Evolutionary conservation across 768 basidiomycete species (phyloP).

Genomic region (Suillus clintonianus): DNA sequence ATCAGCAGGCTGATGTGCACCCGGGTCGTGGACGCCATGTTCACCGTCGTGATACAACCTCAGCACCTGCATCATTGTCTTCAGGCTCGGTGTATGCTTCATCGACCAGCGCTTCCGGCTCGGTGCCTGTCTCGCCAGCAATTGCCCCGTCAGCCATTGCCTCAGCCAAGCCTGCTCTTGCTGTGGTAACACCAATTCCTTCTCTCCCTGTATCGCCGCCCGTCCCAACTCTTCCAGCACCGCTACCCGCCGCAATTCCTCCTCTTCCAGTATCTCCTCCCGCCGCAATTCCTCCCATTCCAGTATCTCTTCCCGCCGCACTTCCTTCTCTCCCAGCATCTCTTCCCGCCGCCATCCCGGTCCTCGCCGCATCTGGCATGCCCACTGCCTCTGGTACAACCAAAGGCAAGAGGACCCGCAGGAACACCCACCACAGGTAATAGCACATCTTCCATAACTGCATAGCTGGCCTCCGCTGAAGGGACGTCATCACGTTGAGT

Average conservation of each 20-base stretch:
- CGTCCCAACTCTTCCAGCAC: not conserved
- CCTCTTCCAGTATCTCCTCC: too few relatives aligned
- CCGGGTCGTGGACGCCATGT: not conserved
- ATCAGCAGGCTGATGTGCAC: not conserved
- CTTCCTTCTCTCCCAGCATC: not conserved
- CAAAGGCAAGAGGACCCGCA: not conserved
- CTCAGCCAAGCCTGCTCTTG: not conserved
- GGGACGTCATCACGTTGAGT: not conserved
- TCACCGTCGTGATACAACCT: not conserved
- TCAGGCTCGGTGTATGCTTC: not conserved
- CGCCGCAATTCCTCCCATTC: not conserved
- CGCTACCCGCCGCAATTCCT: too few relatives aligned
- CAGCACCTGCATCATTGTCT: not conserved
- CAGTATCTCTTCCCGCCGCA: too few relatives aligned
- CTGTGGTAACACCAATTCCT: not conserved
- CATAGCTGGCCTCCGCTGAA: slow-evolving; percentile 1
- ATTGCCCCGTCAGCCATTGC: not conserved
- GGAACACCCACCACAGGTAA: not conserved
- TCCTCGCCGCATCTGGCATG: not conserved
- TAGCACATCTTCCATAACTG: not conserved
- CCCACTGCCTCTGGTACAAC: not conserved
- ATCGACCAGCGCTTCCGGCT: not conserved
- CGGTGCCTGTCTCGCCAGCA: not conserved
- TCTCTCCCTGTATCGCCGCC: not conserved
- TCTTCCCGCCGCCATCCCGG: not conserved